phyloP scores from a whole-genome alignment of 2,329 filamentous ascomycete species.

The Trematosphaeria pertusa region DNA sequence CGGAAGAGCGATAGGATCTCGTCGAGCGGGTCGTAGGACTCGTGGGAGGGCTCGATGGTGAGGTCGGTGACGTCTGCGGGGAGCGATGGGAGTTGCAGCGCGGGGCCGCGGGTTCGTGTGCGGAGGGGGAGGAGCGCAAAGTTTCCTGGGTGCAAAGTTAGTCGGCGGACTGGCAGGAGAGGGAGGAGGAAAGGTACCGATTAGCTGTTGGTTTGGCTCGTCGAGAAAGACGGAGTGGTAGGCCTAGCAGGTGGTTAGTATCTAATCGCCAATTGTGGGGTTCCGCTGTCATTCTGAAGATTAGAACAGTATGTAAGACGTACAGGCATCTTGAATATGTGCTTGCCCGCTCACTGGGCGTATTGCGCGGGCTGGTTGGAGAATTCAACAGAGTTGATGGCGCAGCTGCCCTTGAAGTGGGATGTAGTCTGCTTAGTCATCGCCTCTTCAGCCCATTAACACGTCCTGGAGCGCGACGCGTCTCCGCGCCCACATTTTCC shows the following conservation, averaged over 20 bases:
- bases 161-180: not conserved
- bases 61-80: conserved; percentile 62
- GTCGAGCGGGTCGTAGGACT: conserved; percentile 95
- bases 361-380: conserved; percentile 23
- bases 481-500: conserved; percentile 8
- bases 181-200: conserved; percentile 54
- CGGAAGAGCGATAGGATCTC: conserved; percentile 93
- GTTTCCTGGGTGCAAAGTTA: conserved; percentile 67
- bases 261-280: too few species aligned
- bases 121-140: conserved; percentile 93
- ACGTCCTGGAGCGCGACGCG: conserved; percentile 38
- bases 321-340: conserved; percentile 56
- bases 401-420: conserved; percentile 39
- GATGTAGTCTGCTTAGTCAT: conserved; percentile 23
- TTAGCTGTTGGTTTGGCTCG: conserved; percentile 73
- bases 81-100: conserved; percentile 76
- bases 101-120: conserved; percentile 93
- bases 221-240: conserved; percentile 97
- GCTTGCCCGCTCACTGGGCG: conserved; percentile 18
- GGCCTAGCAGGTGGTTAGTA: conserved; percentile 65
- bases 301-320: conserved; percentile 22
- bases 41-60: conserved; percentile 77
- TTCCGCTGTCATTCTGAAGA: too few species aligned
- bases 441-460: conserved; percentile 42
- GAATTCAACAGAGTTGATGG: conserved; percentile 37